Evolutionary conservation across 2,329 filamentous ascomycete species (phyloP).

Genomic region (Pseudomassariella vexata): DNA sequence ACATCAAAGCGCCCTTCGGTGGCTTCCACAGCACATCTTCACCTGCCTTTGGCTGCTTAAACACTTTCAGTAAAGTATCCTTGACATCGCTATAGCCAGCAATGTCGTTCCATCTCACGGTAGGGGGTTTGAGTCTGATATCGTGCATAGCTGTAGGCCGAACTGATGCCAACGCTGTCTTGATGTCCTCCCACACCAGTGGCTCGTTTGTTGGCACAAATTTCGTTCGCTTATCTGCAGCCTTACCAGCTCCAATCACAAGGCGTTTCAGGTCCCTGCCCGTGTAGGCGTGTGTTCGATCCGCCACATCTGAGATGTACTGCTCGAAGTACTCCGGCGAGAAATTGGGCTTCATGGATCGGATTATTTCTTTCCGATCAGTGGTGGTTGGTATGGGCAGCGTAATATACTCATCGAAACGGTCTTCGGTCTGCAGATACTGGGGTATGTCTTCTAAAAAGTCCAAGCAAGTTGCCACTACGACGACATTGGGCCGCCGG

Average conservation of each 20-base stretch:
- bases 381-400: conserved; percentile 70
- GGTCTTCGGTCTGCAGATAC: conserved; percentile 57
- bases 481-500: conserved; percentile 53
- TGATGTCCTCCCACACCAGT: conserved; percentile 44
- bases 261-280: conserved; percentile 69
- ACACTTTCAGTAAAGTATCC: conserved; percentile 46
- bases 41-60: conserved; percentile 30
- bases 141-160: conserved; percentile 79
- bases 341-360: conserved; percentile 46
- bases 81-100: conserved; percentile 79
- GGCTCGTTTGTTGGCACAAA: conserved; percentile 10
- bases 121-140: conserved; percentile 81
- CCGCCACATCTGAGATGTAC: conserved; percentile 56
- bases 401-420: conserved; percentile 63
- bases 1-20: conserved; percentile 79
- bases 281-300: conserved; percentile 82
- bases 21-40: conserved; percentile 36
- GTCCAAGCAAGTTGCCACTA: conserved; percentile 68
- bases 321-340: conserved; percentile 41
- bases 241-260: conserved; percentile 41
- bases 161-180: conserved; percentile 5
- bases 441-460: conserved; percentile 68
- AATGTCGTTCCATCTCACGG: conserved; percentile 80
- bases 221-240: conserved; percentile 15
- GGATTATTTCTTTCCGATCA: conserved; percentile 69